These are phyloP conservation scores for Aspergillus novofumigatus DNA, from an alignment of 2,329 filamentous ascomycete species.

Conservation along the genomic window DNA sequence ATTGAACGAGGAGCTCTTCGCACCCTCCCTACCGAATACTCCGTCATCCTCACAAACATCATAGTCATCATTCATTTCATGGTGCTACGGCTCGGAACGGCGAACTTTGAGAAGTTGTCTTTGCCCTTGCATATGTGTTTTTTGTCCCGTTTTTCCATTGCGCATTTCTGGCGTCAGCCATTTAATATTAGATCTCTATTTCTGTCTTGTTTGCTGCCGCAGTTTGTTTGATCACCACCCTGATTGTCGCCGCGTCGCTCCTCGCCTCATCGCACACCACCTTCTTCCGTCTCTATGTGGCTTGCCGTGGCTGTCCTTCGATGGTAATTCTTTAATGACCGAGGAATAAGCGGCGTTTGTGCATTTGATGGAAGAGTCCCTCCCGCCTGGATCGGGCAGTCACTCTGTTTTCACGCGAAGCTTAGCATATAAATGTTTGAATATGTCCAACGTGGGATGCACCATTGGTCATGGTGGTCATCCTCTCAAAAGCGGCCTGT, in stretches of 20 bases:
- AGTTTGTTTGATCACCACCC: slow-evolving; percentile 17
- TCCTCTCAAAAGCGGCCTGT: slow-evolving; percentile 9
- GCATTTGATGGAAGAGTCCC: slow-evolving; percentile 13
- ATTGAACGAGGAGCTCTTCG: slow-evolving; percentile 20
- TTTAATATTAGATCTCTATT: slow-evolving; percentile 23
- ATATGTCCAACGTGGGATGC: slow-evolving; percentile 11
- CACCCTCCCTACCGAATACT: slow-evolving; percentile 25
- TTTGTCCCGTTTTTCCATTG: slow-evolving; percentile 12
- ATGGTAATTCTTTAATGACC: slow-evolving; percentile 11
- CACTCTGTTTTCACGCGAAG: slow-evolving; percentile 10
- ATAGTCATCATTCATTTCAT: slow-evolving; percentile 31
- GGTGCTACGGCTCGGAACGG: slow-evolving; percentile 37
- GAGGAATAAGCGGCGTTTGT: slow-evolving; percentile 6
- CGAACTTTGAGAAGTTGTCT: slow-evolving; percentile 26
- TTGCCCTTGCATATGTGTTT: slow-evolving; percentile 13
- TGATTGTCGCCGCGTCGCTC: neutral
- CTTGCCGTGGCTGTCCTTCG: slow-evolving; percentile 4
- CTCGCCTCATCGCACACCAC: slow-evolving; percentile 1
- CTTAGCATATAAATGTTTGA: slow-evolving; percentile 17
- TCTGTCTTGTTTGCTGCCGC: slow-evolving; percentile 16
- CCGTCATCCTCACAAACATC: slow-evolving; percentile 12
- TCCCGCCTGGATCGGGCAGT: slow-evolving; percentile 4
- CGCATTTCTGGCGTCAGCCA: slow-evolving; percentile 20
- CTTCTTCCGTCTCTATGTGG: slow-evolving; percentile 1
- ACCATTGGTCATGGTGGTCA: slow-evolving; percentile 16